Conservation (phyloP, 2,329 filamentous ascomycete species). For the Trichoderma brevicompactum region DNA sequence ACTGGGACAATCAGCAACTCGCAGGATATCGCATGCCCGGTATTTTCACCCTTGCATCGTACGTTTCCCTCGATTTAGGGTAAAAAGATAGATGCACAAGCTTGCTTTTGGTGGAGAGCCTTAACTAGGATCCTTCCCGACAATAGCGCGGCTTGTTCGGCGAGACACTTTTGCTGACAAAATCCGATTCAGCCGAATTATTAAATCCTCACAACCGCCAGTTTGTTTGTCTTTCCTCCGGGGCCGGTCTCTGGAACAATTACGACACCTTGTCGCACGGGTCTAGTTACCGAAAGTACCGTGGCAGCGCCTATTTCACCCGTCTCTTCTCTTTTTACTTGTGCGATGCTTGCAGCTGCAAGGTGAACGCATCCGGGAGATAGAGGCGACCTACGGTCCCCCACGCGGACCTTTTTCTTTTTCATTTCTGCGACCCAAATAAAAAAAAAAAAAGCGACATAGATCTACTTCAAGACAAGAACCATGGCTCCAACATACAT, state of each 20-base stretch:
- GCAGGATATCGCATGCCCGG: background rate
- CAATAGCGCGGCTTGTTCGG: conserved; percentile 23
- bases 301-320: background rate
- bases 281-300: background rate
- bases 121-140: background rate
- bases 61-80: background rate
- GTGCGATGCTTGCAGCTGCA: conserved; percentile 23
- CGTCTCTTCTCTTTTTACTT: background rate
- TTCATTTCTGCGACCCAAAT: background rate
- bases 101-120: conserved; percentile 12
- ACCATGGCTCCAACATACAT: conserved; percentile 58
- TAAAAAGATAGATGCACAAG: background rate
- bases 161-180: conserved; percentile 21
- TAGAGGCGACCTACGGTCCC: conserved; percentile 9
- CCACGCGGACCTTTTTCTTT: conserved; percentile 11
- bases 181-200: conserved; percentile 23
- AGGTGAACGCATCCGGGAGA: conserved; percentile 1
- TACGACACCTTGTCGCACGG: background rate
- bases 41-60: conserved; percentile 8
- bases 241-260: conserved; percentile 23
- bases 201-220: conserved; percentile 19
- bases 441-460: background rate
- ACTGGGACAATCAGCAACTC: background rate
- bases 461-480: background rate
- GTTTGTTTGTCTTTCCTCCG: background rate